Evolutionary conservation across 2,329 filamentous ascomycete species (phyloP).

Genomic region (Harringtonia aguacate): DNA sequence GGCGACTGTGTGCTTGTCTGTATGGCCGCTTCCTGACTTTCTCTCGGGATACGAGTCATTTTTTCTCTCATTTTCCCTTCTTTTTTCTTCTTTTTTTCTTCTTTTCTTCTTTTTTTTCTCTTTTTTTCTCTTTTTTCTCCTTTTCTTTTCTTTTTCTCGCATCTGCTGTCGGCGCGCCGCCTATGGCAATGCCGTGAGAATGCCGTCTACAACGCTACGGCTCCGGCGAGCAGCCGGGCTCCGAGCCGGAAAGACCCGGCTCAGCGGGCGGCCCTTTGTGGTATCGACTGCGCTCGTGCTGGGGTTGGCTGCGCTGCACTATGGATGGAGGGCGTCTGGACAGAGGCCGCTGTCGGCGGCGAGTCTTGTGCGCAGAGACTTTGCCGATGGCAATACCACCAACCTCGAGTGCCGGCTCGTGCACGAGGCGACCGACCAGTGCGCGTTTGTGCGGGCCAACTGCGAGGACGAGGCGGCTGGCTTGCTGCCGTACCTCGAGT

Average conservation of each 20-base stretch:
- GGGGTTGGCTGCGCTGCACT: constrained; percentile 31
- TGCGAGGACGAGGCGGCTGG: constrained; percentile 87
- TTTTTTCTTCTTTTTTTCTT: too few species aligned
- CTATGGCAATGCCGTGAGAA: constrained; percentile 8
- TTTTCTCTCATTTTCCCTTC: too few species aligned
- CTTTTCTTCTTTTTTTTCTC: too few species aligned
- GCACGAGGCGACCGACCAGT: constrained; percentile 68
- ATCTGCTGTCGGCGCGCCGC: too few species aligned
- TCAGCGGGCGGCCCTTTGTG: constrained; percentile 38
- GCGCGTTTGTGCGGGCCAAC: constrained; percentile 71
- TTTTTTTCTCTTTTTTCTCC: too few species aligned
- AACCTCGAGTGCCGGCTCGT: constrained; percentile 71
- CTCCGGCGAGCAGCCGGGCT: background rate
- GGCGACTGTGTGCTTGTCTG: too few species aligned
- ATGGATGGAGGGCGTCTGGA: background rate
- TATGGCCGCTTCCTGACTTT: too few species aligned
- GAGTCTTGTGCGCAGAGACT: too few species aligned
- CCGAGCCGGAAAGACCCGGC: constrained; percentile 14
- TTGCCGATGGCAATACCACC: constrained; percentile 18
- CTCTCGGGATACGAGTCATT: too few species aligned
- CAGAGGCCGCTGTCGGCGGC: constrained; percentile 6
- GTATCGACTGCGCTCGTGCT: constrained; percentile 32
- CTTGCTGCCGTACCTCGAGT: constrained; percentile 72
- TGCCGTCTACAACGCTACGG: constrained; percentile 11
- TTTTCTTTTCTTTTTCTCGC: too few species aligned